Evolutionary conservation across 2,329 filamentous ascomycete genomes (phyloP).

Genomic region (Penicillium freii): DNA sequence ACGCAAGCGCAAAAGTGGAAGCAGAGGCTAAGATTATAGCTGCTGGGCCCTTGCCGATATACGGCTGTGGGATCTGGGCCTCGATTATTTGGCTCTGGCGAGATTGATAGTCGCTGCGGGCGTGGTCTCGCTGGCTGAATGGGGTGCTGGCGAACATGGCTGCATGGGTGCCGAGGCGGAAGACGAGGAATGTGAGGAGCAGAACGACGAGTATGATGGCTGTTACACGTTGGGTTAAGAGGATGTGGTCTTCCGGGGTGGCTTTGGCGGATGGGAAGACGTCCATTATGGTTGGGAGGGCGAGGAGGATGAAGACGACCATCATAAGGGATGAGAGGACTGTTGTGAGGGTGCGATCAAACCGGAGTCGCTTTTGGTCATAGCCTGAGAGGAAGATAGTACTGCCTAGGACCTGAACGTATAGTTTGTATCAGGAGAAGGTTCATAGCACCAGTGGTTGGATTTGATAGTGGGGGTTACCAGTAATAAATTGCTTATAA

Average conservation of each 20-base stretch:
- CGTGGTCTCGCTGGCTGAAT: not conserved
- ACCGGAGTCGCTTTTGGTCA: constrained; percentile 17
- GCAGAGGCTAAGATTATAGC: constrained; percentile 1
- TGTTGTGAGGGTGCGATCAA: constrained; percentile 21
- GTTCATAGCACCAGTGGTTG: not conserved
- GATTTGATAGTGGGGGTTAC: constrained; percentile 43
- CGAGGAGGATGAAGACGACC: constrained; percentile 18
- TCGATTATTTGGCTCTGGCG: not conserved
- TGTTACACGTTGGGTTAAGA: constrained; percentile 10
- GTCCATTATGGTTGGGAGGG: constrained; percentile 19
- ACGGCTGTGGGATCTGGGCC: not conserved
- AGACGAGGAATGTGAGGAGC: constrained; percentile 13
- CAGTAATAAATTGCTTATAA: constrained; percentile 78
- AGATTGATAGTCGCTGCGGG: not conserved
- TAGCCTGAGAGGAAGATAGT: constrained; percentile 16
- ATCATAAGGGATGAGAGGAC: constrained; percentile 23
- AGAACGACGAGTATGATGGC: constrained; percentile 13
- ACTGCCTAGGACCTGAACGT: constrained; percentile 14
- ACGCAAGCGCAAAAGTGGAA: constrained; percentile 3
- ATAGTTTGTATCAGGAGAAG: not conserved
- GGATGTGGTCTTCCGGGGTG: constrained; percentile 8
- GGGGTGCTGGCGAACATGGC: constrained; percentile 16
- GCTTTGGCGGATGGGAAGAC: constrained; percentile 15
- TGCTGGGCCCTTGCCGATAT: not conserved
- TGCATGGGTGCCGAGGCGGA: constrained; percentile 17